Evolutionary conservation across 305 asterid species (phyloP), one percentile per base, ranked within the genome.

Genomic region (Fraxinus paxiana): DNA sequence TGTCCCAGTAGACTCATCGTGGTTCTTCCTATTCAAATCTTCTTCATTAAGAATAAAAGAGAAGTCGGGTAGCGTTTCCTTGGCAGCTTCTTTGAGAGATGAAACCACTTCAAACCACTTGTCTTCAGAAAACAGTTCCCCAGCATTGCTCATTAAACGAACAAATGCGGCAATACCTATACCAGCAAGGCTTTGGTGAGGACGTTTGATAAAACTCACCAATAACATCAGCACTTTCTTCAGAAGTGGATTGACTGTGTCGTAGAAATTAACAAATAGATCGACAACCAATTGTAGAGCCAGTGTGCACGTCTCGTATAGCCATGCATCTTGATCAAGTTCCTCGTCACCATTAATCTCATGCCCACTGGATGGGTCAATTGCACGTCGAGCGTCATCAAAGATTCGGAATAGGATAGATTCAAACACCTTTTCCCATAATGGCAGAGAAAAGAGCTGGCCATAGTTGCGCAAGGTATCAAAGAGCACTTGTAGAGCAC

Each of bases 401-500:
- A 94, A 94, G 82, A 96, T 92, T 77, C 96, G 92, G 87, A 96
- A 96, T 59, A 94, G 92, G 86, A 94, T 98, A 46, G 99, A 96
- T 77, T 96, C 99, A 83, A 96, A 96, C 85, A 96, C 98, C 84
- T 95, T 92, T 80, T 94, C 98, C 99, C 99, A 96, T 86, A 96
- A 85, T 72, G 94, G 90, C 28, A 96, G 85, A 80, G 99, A 92
- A 86, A 94, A 96, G 84, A 93, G 99, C 79, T 94, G 93, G 65
- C 99, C 99, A 69, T 96, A 88, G 88, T 93, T 96, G 84, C 98
- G 94, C 72, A 96, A 82, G 77, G 99, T 89, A 84, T 96, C 99
- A 76, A 96, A 96, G 81, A 96, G 94, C 67, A 96, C 92, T 89
- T 94, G 97, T 71, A 96, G 91, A 77, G 98, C 98, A 84, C 90